Evolutionary conservation across 2,329 filamentous ascomycete genomes (phyloP).

Genomic region (Alternaria arborescens): DNA sequence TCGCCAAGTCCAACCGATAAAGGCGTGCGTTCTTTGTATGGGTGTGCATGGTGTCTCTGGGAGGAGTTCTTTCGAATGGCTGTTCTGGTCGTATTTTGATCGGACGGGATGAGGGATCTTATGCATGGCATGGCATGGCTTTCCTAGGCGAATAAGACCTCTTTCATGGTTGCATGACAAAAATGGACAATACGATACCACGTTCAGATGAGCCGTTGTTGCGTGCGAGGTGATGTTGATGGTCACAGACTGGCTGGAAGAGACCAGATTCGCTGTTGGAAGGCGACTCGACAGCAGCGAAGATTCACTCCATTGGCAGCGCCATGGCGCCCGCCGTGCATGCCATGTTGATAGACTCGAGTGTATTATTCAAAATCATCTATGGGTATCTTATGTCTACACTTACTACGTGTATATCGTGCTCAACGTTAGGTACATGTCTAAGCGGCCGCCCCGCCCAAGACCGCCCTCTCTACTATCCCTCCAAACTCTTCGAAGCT

Average conservation of each 20-base stretch:
- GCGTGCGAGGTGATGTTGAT: conserved; percentile 20
- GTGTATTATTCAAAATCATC: not conserved
- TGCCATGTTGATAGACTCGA: not conserved
- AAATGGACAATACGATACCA: conserved; percentile 44
- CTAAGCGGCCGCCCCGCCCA: conserved; percentile 25
- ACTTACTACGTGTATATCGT: conserved; percentile 4
- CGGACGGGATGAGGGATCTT: conserved; percentile 45
- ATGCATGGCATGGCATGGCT: conserved; percentile 50
- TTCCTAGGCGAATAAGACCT: conserved; percentile 51
- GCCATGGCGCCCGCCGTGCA: conserved; percentile 1
- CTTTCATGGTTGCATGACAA: conserved; percentile 53
- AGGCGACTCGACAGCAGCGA: not conserved
- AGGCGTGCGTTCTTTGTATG: conserved; percentile 50
- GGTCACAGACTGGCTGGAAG: not conserved
- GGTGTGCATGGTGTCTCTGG: conserved; percentile 44
- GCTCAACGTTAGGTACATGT: not conserved
- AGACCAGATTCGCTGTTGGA: not conserved
- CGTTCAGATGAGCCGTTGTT: conserved; percentile 15
- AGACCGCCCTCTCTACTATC: conserved; percentile 50
- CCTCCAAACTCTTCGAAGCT: conserved; percentile 50
- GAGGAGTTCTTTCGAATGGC: conserved; percentile 48
- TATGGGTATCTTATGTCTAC: conserved; percentile 17
- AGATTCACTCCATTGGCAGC: not conserved
- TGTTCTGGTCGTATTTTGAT: conserved; percentile 39
- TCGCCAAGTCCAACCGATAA: conserved; percentile 99